Base-by-base conservation (phyloP, 768 basidiomycete species). In the Russula dissimulans region DNA sequence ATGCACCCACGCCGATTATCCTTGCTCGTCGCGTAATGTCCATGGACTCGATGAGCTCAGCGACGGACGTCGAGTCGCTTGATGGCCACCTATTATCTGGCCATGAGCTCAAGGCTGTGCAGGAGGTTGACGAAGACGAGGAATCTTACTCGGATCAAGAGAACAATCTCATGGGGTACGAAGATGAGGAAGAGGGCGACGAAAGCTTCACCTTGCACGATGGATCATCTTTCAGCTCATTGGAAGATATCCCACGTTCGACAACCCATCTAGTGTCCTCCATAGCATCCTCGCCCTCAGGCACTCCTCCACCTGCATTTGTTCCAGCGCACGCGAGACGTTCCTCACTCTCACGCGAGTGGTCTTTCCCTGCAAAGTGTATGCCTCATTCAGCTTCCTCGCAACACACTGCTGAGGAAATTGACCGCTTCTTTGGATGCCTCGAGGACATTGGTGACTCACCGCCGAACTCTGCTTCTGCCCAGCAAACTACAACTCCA, bases 391-490 rank as follows among this genome's bases (percentile, higher is more conserved):
- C 61, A 2, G 51, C 61, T 3, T 45, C 45, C 4, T 34, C 56
- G 11, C 61, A 72, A 2, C 70, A 71, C 69, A 47, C 64, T 66
- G 55, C 67, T 5, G 77, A 81, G 18, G 80, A 84, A n/a, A 75
- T 87, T 9, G 89, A 91, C 69, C 79, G 77, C 38, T 91, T 91
- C 78, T 91, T 91, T 66, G 84, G 81, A 45, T 91, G 88, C 57
- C 67, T 81, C 62, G 79, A 79, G 48, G 76, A 74, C 54, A 72
- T 82, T 42, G 79, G 81, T 64, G 77, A 78, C 44, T 75, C 79
- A 0, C 82, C 83, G 6, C 74, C 68, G 69, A 72, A 76, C 63
- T 34, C 45, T 34, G 57, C n/a, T 6, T 9, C 63, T 67, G 72
- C 44, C 79, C 75, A 68, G 74, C 72, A 61, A 76, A 77, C 67